A percentile compares a stretch with the other conserved stretches of the same genome.
Evolutionary conservation across 805 yeast genomes (phyloP).

Genomic region (Saturnispora zaruensis): DNA sequence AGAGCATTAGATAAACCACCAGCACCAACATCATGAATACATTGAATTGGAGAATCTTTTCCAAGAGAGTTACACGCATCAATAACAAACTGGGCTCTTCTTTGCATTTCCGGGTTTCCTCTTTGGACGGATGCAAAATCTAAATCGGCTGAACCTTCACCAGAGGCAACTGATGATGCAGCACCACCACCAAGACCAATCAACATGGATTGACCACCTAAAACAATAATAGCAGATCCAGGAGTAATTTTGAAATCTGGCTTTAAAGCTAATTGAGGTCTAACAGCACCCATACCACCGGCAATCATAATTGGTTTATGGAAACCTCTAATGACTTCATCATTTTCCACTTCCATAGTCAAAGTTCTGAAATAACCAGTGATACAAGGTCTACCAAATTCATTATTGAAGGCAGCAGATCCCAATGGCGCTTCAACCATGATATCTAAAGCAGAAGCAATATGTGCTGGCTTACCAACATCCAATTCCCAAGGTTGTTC

Average conservation of each 20-base stretch:
- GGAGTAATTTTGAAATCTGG: constrained; percentile 75
- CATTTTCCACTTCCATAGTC: constrained; percentile 64
- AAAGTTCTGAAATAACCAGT: constrained; percentile 94
- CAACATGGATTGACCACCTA: constrained; percentile 97
- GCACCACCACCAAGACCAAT: constrained; percentile 99
- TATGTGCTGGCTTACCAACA: constrained; percentile 86
- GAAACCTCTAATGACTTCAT: constrained; percentile 80
- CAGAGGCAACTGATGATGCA: constrained; percentile 93
- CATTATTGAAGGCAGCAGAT: constrained; percentile 96
- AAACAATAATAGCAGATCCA: constrained; percentile 81
- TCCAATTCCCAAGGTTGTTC: constrained; percentile 93
- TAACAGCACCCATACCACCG: constrained; percentile 96
- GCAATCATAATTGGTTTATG: constrained; percentile 99
- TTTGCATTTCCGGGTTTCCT: constrained; percentile 98
- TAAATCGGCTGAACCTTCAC: constrained; percentile 90
- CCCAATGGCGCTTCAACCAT: constrained; percentile 98
- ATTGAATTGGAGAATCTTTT: constrained; percentile 68
- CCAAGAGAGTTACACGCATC: constrained; percentile 88
- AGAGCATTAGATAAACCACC: constrained; percentile 97
- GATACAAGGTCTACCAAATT: constrained; percentile 97
- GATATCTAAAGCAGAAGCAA: constrained; percentile 86
- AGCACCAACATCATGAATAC: constrained; percentile 98
- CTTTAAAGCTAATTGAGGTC: constrained; percentile 88
- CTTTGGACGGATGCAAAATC: constrained; percentile 99
- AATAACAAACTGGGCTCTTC: constrained; percentile 97